Percentiles rank a stretch among this genome's conserved stretches.
Conservation (phyloP, 805 yeast genomes). For the Wickerhamiella azyma region DNA sequence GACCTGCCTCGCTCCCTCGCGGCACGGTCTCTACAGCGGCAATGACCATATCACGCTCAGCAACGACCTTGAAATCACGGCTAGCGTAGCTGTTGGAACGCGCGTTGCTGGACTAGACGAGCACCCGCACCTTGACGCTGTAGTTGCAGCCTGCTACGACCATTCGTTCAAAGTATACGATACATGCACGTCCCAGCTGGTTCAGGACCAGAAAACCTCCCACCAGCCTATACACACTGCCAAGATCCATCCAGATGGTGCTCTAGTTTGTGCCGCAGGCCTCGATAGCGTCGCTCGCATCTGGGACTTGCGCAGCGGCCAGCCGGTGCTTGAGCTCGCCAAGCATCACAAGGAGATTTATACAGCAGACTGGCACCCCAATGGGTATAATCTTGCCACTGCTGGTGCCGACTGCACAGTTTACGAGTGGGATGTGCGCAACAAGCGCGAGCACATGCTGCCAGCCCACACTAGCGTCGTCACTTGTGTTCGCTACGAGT, state of each 20-base stretch:
- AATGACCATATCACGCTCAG: background rate
- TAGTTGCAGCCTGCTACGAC: conserved; percentile 70
- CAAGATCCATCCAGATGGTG: conserved; percentile 51
- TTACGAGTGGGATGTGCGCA: conserved; percentile 78
- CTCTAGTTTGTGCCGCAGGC: conserved; percentile 64
- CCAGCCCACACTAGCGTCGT: conserved; percentile 67
- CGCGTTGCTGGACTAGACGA: conserved; percentile 49
- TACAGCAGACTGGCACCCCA: conserved; percentile 56
- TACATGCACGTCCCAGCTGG: conserved; percentile 32
- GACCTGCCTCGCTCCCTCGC: background rate
- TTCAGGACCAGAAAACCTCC: conserved; percentile 77
- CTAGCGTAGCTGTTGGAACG: conserved; percentile 25
- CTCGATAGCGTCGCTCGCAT: conserved; percentile 56
- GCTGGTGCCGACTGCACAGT: conserved; percentile 75
- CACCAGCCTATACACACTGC: conserved; percentile 52
- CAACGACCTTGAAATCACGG: background rate
- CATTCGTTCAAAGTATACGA: conserved; percentile 88
- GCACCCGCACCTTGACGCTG: conserved; percentile 47
- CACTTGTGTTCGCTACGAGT: conserved; percentile 46
- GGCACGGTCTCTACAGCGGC: background rate
- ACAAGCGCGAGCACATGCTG: conserved; percentile 33
- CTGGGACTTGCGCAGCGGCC: conserved; percentile 83
- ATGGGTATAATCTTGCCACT: conserved; percentile 64
- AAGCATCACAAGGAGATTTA: conserved; percentile 67
- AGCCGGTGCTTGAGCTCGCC: conserved; percentile 39